Evolutionary conservation across 2,329 filamentous ascomycete species (phyloP).

Genomic region (Fusarium guadeloupense): DNA sequence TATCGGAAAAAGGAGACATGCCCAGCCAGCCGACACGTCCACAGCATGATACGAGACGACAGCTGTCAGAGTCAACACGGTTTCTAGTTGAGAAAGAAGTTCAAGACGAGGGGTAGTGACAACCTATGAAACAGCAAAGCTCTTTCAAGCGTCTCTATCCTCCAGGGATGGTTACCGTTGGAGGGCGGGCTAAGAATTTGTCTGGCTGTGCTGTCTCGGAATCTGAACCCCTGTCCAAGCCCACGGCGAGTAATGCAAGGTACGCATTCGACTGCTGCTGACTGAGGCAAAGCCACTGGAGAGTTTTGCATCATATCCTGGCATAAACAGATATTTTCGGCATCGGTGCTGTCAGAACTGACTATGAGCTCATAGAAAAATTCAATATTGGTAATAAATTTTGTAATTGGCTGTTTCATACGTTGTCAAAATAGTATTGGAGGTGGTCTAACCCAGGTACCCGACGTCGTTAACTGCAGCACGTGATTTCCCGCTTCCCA

Average conservation of each 20-base stretch:
- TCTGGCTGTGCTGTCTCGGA: constrained; percentile 26
- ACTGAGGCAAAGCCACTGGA: constrained; percentile 5
- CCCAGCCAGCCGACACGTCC: constrained; percentile 5
- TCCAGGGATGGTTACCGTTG: constrained; percentile 6
- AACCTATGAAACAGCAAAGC: constrained; percentile 35
- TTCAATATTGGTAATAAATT: too few relatives aligned
- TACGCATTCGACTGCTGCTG: constrained; percentile 7
- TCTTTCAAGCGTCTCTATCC: constrained; percentile 18
- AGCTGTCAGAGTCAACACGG: constrained; percentile 22
- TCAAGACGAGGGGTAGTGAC: constrained; percentile 19
- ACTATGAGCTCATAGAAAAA: too few relatives aligned
- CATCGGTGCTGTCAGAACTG: too few relatives aligned
- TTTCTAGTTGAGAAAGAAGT: constrained; percentile 23
- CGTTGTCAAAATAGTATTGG: neutral
- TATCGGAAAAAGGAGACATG: constrained; percentile 9
- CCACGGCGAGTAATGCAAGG: constrained; percentile 34
- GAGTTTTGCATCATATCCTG: neutral
- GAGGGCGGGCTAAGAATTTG: constrained; percentile 21
- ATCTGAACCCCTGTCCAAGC: constrained; percentile 19
- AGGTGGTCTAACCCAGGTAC: neutral
- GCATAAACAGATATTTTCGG: too few relatives aligned
- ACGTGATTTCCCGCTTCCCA: constrained; percentile 22
- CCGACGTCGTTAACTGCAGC: neutral
- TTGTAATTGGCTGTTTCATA: neutral
- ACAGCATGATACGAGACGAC: constrained; percentile 9